A percentile compares a stretch with the other conserved stretches of the same genome.
Evolutionary conservation across 106 monocot genomes (phyloP).

Genomic region (Dactylorhiza incarnata): DNA sequence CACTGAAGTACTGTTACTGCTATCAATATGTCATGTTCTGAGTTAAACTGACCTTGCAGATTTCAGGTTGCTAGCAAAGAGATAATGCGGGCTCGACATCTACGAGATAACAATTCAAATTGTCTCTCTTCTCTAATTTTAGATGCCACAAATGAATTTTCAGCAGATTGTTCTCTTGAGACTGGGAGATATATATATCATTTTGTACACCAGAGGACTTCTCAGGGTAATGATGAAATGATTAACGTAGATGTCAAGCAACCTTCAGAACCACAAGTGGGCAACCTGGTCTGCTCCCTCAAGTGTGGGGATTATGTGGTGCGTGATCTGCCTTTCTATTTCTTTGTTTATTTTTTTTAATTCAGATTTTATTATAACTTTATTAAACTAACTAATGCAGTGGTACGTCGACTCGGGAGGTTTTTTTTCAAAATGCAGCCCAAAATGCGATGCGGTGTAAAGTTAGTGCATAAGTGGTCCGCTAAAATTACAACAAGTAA

Average conservation of each 20-base stretch:
- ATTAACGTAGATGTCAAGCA: constrained; percentile 11
- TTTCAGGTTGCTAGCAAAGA: constrained; percentile 61
- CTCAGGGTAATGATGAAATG: constrained; percentile 7
- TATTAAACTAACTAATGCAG: no score
- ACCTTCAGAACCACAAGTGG: constrained; percentile 3
- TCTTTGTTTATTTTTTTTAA: neutral
- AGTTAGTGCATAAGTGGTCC: no score
- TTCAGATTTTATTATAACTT: neutral
- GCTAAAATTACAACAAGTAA: no score
- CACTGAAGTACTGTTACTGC: neutral
- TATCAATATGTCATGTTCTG: constrained; percentile 6
- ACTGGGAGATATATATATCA: constrained; percentile 53
- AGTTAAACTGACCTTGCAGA: constrained; percentile 8
- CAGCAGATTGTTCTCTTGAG: constrained; percentile 24
- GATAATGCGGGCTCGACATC: constrained; percentile 17
- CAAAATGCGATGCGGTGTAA: no score
- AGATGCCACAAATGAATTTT: constrained; percentile 37
- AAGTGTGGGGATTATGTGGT: constrained; percentile 92
- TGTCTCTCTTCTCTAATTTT: constrained; percentile 51
- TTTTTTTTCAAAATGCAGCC: no score
- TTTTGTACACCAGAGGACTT: constrained; percentile 44
- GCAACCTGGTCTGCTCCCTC: constrained; percentile 40
- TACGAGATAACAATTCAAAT: constrained; percentile 22
- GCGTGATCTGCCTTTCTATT: constrained; percentile 12
- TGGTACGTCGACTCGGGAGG: no score